Evolutionary conservation across 306 rosid genomes (phyloP), one percentile per base, ranked within the genome.

Genomic region (Prunus padus): DNA sequence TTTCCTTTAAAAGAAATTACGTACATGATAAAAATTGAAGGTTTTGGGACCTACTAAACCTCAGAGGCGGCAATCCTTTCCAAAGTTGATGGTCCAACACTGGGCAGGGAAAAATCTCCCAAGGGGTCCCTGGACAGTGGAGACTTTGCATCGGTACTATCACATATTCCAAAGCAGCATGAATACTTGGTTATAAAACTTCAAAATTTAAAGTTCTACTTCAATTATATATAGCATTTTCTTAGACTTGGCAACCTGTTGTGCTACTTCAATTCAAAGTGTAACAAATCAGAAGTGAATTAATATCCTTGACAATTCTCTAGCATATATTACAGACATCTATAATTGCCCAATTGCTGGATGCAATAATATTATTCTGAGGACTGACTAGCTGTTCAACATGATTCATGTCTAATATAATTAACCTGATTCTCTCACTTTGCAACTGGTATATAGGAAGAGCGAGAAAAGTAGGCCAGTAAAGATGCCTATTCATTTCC

Each of bases 381-480:
- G 23, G 67, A 62, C 40, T 60, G 10, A 60, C 26, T 60, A 60
- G 65, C 65, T 60, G 67, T 62, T 26, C 28, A 61, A 52, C 57
- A 52, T 52, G 57, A 52, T 52, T 37, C 42, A 6, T 52, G 57
- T 52, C 10, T 52, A 16, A 16, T 18, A 52, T 16, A 19, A 52
- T 19, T 52, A 52, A 19, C 57, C 22, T 52, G 23, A 2, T 52
- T 52, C 19, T 52, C n/a, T n/a, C 57, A 6, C 57, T 15, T 7
- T 19, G 42, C 42, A 37, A 19, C 8, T 19, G 1, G 57, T 8
- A 16, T n/a, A 16, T 16, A 52, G 5, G 22, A 52, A 16, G 8
- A 19, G 57, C 8, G 22, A 52, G 57, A 16, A 37, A 37, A 18
- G 54, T 15, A 19, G 20, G 57, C 57, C 20, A 52, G 22, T 52